A percentile compares a stretch with the other conserved stretches of the same genome.
phyloP scores from a whole-genome alignment of 345 rosid genomes.

The Pelargonium nanum region DNA sequence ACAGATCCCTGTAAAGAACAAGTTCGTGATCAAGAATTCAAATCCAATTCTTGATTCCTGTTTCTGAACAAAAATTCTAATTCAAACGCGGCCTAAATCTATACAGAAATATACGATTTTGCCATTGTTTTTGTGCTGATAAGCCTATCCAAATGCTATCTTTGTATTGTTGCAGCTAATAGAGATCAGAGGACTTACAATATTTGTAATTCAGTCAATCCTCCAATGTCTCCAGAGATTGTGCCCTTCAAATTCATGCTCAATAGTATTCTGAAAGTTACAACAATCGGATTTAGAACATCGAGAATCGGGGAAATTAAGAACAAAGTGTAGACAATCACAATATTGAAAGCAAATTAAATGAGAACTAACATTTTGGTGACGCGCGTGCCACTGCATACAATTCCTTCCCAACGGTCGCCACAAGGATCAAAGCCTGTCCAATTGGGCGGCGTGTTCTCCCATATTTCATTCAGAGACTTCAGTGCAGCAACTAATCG shows the following conservation, averaged over 20 bases:
- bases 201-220: conserved; percentile 44
- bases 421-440: conserved; percentile 63
- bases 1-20: conserved; percentile 61
- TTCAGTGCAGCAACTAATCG: conserved; percentile 34
- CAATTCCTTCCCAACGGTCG: conserved; percentile 56
- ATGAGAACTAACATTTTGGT: conserved; percentile 43
- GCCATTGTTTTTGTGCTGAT: neutral
- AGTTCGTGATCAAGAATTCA: conserved; percentile 9
- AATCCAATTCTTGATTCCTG: too few species aligned
- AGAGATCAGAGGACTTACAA: conserved; percentile 37
- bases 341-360: neutral
- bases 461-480: conserved; percentile 34
- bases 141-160: too few species aligned
- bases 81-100: too few species aligned
- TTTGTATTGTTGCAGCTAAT: too few species aligned
- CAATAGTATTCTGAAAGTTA: conserved; percentile 47
- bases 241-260: conserved; percentile 44
- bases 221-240: conserved; percentile 44
- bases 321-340: neutral
- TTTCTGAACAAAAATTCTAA: too few species aligned
- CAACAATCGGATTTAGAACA: neutral
- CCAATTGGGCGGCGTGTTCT: conserved; percentile 51
- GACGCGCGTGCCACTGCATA: conserved; percentile 38
- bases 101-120: neutral
- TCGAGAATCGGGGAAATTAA: neutral